Evolutionary conservation across 2,329 filamentous ascomycete genomes (phyloP).

Genomic region (Hypomyces perniciosus): DNA sequence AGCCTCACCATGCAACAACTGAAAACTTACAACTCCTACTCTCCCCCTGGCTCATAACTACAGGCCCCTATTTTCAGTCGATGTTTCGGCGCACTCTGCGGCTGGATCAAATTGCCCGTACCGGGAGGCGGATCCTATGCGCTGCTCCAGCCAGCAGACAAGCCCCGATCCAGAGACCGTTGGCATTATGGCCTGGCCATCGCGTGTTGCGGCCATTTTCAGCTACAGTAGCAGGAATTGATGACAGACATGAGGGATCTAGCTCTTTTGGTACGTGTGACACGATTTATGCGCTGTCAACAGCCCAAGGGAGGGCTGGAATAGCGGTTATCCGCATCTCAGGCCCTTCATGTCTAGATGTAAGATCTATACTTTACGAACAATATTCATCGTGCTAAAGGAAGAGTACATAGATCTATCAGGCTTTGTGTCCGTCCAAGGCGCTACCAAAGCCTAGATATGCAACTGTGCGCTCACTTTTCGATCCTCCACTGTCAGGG

Average conservation of each 20-base stretch:
- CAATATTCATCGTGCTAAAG: constrained; percentile 5
- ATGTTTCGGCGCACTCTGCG: constrained; percentile 23
- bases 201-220: background rate
- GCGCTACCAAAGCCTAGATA: constrained; percentile 42
- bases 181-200: background rate
- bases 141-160: constrained; percentile 2
- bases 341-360: constrained; percentile 65
- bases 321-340: constrained; percentile 89
- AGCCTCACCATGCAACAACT: too few relatives aligned
- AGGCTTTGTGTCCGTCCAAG: constrained; percentile 43
- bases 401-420: constrained; percentile 38
- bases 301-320: constrained; percentile 75
- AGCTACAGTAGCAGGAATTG: too few relatives aligned
- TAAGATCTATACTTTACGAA: constrained; percentile 30
- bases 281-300: constrained; percentile 91
- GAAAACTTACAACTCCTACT: too few relatives aligned
- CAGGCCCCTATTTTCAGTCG: constrained; percentile 1
- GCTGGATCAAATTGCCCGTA: constrained; percentile 16
- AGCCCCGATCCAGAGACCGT: background rate
- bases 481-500: constrained; percentile 38
- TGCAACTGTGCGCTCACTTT: constrained; percentile 70
- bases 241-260: background rate
- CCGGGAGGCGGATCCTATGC: constrained; percentile 6
- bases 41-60: background rate
- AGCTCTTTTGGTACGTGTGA: constrained; percentile 27